These are phyloP conservation scores for Wickerhamiella lipophila DNA, from an alignment of 805 yeast species.

Conservation along the genomic window DNA sequence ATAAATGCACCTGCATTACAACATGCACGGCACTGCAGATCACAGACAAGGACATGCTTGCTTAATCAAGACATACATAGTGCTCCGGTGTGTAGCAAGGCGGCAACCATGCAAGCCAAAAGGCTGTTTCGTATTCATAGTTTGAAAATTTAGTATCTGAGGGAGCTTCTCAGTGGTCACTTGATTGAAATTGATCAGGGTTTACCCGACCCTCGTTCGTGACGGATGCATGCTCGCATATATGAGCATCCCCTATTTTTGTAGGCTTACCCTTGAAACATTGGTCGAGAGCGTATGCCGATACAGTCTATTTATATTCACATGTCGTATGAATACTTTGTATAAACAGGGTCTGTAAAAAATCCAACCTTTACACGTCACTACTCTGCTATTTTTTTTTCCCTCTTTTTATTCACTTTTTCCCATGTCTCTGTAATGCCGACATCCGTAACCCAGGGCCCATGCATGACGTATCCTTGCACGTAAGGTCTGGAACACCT, in stretches of 20 bases:
- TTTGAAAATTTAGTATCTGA: no score
- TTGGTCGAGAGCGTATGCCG: conserved; percentile 1
- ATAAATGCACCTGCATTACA: neutral
- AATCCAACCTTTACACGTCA: neutral
- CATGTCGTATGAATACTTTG: no score
- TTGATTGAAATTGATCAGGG: no score
- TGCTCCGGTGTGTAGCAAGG: neutral
- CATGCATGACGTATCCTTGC: neutral
- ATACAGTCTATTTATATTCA: neutral
- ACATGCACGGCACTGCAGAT: neutral
- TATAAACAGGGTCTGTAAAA: no score
- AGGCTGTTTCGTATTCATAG: no score
- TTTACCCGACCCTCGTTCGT: neutral
- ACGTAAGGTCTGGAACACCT: no score
- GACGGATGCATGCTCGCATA: neutral
- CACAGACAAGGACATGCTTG: conserved; percentile 2
- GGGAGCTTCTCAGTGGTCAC: no score
- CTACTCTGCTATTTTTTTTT: neutral
- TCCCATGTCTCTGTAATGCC: neutral
- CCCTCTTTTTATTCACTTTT: neutral
- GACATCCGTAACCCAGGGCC: neutral
- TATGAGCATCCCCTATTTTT: neutral
- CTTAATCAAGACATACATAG: neutral
- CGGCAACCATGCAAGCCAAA: neutral
- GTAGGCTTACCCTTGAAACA: neutral